Evolutionary conservation across 2,329 filamentous ascomycete genomes (phyloP), one percentile per base, ranked within the genome.

Genomic region (Exophiala spinifera): DNA sequence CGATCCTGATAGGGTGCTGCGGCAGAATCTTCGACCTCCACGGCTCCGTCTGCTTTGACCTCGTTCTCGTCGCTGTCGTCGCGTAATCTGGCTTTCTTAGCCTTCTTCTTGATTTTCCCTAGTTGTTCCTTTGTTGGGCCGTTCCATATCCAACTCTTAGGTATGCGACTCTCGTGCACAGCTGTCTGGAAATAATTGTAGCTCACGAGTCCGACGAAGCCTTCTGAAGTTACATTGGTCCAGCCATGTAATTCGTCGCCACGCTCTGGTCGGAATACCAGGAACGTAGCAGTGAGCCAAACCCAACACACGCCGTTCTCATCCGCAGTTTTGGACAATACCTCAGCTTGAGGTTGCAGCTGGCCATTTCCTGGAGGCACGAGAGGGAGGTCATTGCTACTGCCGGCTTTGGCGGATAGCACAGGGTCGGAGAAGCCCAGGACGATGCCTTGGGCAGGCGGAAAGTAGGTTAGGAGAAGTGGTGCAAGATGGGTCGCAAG

Each of bases 101-200:
- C 64, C 54, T 51, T 64, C 59, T 44, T 70, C 63, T 39, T 66
- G 50, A 21, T 57, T 47, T 49, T 60, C 31, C 44, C 58, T 34
- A 45, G 55, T 66, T 49, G 74, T 67, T 54, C 55, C 40, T 46
- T 57, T n/a, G 72, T 73, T 7, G 83, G 78, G 10, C 84, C 82
- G 14, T 89, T 79, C 87, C 90, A 97, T 57, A 76, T 83, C 94
- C 92, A 99, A 20, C 81, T 80, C 13, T 75, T 71, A 0, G 94
- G 94, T 14, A 99, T 76, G 33, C 89, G 79, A 57, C 82, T 82
- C 19, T 86, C 79, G 64, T 92, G 87, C 56, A 99, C 88, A 40
- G 87, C 89, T 1, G 92, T 89, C 63, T 94, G 95, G 78, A 97
- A 97, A 61, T 90, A 83, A 70, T 92, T 92, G 73, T 90, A 91